These are phyloP conservation scores for Cyclotella cryptica DNA, from an alignment of 108 stramenopile species.

Conservation along the genomic window DNA sequence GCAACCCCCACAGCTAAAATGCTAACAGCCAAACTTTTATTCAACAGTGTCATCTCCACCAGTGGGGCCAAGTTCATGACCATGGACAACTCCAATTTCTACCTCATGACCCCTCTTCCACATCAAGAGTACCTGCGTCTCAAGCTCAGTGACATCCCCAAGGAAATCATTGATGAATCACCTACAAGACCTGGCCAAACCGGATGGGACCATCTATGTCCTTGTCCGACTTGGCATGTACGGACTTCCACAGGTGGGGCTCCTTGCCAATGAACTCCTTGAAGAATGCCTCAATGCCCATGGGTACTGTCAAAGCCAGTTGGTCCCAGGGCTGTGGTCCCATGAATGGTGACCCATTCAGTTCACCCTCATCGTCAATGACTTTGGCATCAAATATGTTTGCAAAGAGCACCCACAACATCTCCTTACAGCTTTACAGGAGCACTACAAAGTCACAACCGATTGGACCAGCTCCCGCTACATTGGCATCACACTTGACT, in stretches of 20 bases:
- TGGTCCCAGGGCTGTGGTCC: constrained; percentile 40
- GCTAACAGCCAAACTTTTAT: not conserved
- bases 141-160: constrained; percentile 8
- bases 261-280: no score
- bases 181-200: not conserved
- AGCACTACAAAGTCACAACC: constrained; percentile 18
- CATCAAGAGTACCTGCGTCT: constrained; percentile 47
- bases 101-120: constrained; percentile 25
- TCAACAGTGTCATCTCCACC: no score
- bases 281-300: no score
- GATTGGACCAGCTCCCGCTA: constrained; percentile 43
- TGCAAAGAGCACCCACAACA: not conserved
- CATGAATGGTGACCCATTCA: constrained; percentile 24
- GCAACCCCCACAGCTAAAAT: not conserved
- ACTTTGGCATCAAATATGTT: constrained; percentile 6
- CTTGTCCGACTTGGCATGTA: constrained; percentile 1
- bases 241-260: no score
- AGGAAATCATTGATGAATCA: constrained; percentile 46
- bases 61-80: no score
- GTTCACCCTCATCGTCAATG: not conserved
- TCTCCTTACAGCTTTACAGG: constrained; percentile 11
- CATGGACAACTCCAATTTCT: constrained; percentile 18
- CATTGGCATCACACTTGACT: constrained; percentile 46
- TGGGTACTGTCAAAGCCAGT: no score
- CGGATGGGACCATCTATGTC: constrained; percentile 7